Base-by-base conservation (phyloP, 1,284 basidiomycete species). In the Trichosporon sp. region DNA sequence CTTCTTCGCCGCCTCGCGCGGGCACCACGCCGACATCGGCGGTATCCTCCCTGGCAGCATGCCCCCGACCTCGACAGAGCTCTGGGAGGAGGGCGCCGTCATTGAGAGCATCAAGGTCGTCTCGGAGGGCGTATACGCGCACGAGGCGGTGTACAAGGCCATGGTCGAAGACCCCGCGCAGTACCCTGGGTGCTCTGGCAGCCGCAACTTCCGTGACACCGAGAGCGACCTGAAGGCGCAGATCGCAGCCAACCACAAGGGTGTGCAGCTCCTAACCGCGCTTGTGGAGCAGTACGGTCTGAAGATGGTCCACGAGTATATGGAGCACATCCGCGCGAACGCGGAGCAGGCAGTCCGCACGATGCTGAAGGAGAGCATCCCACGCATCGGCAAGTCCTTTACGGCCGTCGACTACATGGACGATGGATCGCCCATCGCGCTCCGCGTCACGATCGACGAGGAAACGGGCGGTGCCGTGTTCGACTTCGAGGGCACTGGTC, bases 201-300 rank as follows among this genome's bases (percentile, higher is more conserved):
- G 92, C 78, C 86, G 93, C 75, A 92, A 92, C 77, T 89, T 96
- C 70, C 86, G 91, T 67, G 94, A 97, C 79, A 95, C 96, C 1
- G 94, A 96, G 85, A 93, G 91, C 76, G 95, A 98, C 81, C 83
- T 98, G 70, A 94, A 95, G 82, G 95, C 95, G 89, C 95, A 97
- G 91, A 92, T 98, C 72, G 93, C 95, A 0, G 96, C 96, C 16
- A 98, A 97, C 81, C 90, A 96, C 83, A 98, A 97, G 85, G 96
- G 94, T 14, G 90, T 92, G 32, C 90, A 92, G 75, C 87, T 95
- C 7, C 89, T 95, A 38, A 73, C 76, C 3, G 68, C 80, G 89
- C 91, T 98, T 75, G 91, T 96, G 51, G 88, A 90, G 6, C 94
- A 98, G 77, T 97, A 96, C 80, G 89, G 91, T 2, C 87, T 98